Percentiles rank a stretch among this genome's conserved stretches.
phyloP scores from a whole-genome alignment of 805 yeast species.

The Kazachstania taianensis region DNA sequence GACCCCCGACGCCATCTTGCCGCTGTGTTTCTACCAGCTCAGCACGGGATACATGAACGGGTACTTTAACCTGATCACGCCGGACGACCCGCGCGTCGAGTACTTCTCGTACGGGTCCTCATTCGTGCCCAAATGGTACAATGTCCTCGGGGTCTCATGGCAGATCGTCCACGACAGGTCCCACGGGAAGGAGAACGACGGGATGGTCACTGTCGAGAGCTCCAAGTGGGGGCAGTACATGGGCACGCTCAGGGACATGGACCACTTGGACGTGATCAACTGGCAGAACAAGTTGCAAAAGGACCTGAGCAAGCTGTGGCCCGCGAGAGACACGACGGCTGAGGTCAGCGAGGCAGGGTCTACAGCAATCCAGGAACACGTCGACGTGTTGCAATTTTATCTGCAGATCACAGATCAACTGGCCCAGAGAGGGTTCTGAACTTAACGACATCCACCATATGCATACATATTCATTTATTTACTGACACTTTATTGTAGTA shows the following conservation, averaged over 20 bases:
- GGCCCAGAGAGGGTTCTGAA: slow-evolving; percentile 47
- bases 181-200: slow-evolving; percentile 60
- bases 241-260: slow-evolving; percentile 70
- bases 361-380: slow-evolving; percentile 27
- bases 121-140: slow-evolving; percentile 52
- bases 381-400: slow-evolving; percentile 62
- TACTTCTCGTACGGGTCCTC: slow-evolving; percentile 82
- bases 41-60: slow-evolving; percentile 43
- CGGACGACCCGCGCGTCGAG: slow-evolving; percentile 49
- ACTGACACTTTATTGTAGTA: slow-evolving; percentile 1
- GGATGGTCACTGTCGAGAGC: slow-evolving; percentile 70
- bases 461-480: background rate
- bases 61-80: slow-evolving; percentile 50
- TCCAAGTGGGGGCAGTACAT: slow-evolving; percentile 76
- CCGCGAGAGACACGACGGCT: too few relatives aligned
- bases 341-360: background rate
- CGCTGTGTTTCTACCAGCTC: slow-evolving; percentile 49
- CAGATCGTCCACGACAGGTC: slow-evolving; percentile 39
- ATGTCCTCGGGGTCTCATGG: slow-evolving; percentile 57
- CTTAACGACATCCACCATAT: too few relatives aligned
- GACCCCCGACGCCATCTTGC: slow-evolving; percentile 15
- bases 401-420: slow-evolving; percentile 55
- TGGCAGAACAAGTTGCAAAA: slow-evolving; percentile 54
- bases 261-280: slow-evolving; percentile 79
- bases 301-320: slow-evolving; percentile 11